A percentile compares a stretch with the other conserved stretches of the same genome.
Conservation (phyloP, 306 rosid species). For the Cicer cuneatum region DNA sequence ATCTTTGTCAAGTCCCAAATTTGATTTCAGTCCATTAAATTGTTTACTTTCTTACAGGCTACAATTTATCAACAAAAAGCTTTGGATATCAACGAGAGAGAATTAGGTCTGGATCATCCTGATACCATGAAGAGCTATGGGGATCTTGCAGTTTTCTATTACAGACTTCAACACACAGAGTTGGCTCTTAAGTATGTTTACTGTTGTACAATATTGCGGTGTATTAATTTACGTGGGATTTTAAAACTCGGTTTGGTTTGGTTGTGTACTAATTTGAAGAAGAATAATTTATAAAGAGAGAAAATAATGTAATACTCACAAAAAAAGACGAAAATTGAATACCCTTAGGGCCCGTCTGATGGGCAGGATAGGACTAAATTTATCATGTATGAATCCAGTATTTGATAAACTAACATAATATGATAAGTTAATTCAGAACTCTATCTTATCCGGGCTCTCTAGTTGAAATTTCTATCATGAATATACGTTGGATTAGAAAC, state of each 20-base stretch:
- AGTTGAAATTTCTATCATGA: too few species aligned
- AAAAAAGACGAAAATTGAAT: slow-evolving; percentile 22
- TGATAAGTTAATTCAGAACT: too few species aligned
- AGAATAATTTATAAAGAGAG: slow-evolving; percentile 26
- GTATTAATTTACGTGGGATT: slow-evolving; percentile 11
- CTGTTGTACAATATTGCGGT: slow-evolving; percentile 39
- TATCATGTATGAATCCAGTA: too few species aligned
- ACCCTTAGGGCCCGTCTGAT: neutral
- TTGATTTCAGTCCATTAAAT: slow-evolving; percentile 35
- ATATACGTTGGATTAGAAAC: too few species aligned
- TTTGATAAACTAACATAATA: too few species aligned
- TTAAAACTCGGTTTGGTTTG: slow-evolving; percentile 12
- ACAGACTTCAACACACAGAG: slow-evolving; percentile 98
- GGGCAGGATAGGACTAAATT: too few species aligned
- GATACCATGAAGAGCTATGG: slow-evolving; percentile 99
- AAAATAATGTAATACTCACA: slow-evolving; percentile 14
- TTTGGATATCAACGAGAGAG: slow-evolving; percentile 96
- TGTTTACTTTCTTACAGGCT: slow-evolving; percentile 66
- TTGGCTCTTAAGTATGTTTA: slow-evolving; percentile 90
- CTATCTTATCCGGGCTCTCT: too few species aligned
- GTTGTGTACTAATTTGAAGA: slow-evolving; percentile 9
- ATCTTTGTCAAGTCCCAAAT: slow-evolving; percentile 32
- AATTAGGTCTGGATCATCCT: slow-evolving; percentile 97
- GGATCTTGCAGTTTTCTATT: slow-evolving; percentile 98
- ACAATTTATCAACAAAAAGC: slow-evolving; percentile 99